Percentiles rank a stretch among this genome's conserved stretches.
Conservation (phyloP, 1,284 basidiomycete species). For the Cystobasidium sp. region DNA sequence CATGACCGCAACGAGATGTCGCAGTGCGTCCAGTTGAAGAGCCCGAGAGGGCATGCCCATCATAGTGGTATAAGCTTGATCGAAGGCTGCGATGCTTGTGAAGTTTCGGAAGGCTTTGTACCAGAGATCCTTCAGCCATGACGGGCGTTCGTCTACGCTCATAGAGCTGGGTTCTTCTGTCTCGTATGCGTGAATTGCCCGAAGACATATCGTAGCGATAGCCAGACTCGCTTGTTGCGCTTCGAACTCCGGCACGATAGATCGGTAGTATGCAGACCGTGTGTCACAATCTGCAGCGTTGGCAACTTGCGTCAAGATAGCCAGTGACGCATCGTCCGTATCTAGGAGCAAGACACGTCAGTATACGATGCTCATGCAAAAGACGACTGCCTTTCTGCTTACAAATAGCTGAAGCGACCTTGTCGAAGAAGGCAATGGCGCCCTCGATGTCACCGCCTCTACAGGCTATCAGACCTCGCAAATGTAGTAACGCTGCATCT, state of each 20-base stretch:
- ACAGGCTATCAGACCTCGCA: conserved; percentile 72
- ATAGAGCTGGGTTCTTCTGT: neutral
- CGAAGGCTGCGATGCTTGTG: conserved; percentile 72
- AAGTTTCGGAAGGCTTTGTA: conserved; percentile 75
- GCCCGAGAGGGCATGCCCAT: conserved; percentile 71
- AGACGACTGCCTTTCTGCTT: conserved; percentile 53
- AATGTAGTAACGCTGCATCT: conserved; percentile 64
- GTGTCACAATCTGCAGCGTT: conserved; percentile 18
- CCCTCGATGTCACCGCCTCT: conserved; percentile 74
- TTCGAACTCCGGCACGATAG: conserved; percentile 75
- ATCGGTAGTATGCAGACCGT: conserved; percentile 67
- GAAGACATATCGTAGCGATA: conserved; percentile 45
- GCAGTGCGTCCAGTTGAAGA: conserved; percentile 72
- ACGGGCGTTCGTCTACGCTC: neutral
- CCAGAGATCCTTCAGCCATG: conserved; percentile 66
- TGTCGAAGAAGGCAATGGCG: conserved; percentile 71
- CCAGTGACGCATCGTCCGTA: conserved; percentile 26
- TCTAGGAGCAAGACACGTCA: neutral
- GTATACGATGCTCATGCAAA: neutral
- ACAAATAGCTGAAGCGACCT: conserved; percentile 79
- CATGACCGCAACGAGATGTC: conserved; percentile 84
- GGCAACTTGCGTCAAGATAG: conserved; percentile 1
- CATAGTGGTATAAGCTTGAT: conserved; percentile 80
- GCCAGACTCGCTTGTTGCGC: conserved; percentile 54
- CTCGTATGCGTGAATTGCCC: conserved; percentile 68